Base-by-base conservation (phyloP, 306 rosid species). In the Hylodesmum podocarpum region DNA sequence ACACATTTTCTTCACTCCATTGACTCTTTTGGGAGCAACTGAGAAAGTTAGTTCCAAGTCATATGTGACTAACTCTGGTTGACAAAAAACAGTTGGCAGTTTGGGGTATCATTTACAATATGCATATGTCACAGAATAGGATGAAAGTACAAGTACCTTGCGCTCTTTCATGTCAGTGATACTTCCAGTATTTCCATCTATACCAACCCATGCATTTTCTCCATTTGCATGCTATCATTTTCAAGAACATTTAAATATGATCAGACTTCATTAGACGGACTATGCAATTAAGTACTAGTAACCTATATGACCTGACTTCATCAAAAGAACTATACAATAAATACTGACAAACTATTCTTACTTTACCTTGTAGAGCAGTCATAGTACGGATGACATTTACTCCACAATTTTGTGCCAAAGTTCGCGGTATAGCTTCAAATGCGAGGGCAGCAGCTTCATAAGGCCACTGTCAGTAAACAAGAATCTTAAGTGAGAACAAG, bases 371-470 rank as follows among this genome's bases (percentile, higher is more conserved):
- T 59, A 96, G 86, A 0, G 96, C 91, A 22, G 99, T 96, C 99
- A 92, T 96, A 10, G 97, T 96, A 46, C 99, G 82, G 57, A 96
- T 92, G 67, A 96, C 99, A 62, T 96, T 92, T 44, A 96, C 97
- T 34, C 99, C 99, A 83, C 99, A 96, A 85, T 96, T 96, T 82
- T 96, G 98, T 19, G 98, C 97, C 86, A 96, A 80, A 24, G 99
- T 96, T 54, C 99, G 90, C 9, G 99, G 99, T 64, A 96, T 96
- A 65, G 98, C 90, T 90, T 96, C 99, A 83, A 96, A 96, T 58
- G 99, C 99, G 29, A 92, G 41, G 24, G 99, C 98, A 80, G 99
- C 99, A 77, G 97, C 98, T 93, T 96, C 99, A 79, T 96, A 96
- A 11, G 99, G 99, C 99, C 99, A 96, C 99, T 96, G 72, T 69